Evolutionary conservation across 352 stramenopile genomes (phyloP).

Genomic region (Blastocystis sp.): DNA sequence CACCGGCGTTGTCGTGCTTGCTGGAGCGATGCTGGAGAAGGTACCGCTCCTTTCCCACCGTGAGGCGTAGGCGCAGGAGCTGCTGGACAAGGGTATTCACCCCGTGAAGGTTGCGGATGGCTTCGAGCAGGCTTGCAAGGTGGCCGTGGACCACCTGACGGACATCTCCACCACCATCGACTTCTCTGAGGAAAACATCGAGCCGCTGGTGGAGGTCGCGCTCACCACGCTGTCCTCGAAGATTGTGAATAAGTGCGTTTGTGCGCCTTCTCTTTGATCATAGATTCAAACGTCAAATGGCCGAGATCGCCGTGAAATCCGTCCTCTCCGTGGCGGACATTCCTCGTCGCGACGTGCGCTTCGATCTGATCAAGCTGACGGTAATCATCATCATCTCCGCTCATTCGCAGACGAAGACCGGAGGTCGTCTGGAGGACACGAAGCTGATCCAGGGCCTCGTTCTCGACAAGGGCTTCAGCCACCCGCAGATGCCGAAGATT

Average conservation of each 20-base stretch:
- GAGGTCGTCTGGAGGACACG: conserved; percentile 92
- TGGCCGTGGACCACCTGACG: conserved; percentile 90
- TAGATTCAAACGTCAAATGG: conserved; percentile 93
- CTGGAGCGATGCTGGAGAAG: conserved; percentile 92
- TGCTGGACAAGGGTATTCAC: conserved; percentile 92
- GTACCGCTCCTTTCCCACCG: conserved; percentile 64
- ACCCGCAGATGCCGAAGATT: conserved; percentile 96
- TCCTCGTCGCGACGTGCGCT: conserved; percentile 97
- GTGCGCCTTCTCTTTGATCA: neutral
- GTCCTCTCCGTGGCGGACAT: conserved; percentile 96
- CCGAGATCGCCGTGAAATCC: conserved; percentile 93
- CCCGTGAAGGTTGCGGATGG: conserved; percentile 95
- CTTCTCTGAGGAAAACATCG: conserved; percentile 89
- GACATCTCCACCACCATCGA: conserved; percentile 90
- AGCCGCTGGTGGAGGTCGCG: conserved; percentile 90
- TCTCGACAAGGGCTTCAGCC: conserved; percentile 98
- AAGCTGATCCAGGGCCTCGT: conserved; percentile 96
- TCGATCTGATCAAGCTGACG: conserved; percentile 97
- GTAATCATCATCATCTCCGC: neutral
- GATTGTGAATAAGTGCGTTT: conserved; percentile 88
- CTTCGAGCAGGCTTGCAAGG: conserved; percentile 93
- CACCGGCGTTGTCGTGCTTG: conserved; percentile 97
- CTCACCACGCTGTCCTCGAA: conserved; percentile 98
- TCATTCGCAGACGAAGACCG: conserved; percentile 87
- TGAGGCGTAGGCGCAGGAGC: conserved; percentile 79